Evolutionary conservation across 75 land plant genomes (phyloP).

Genomic region (Sequoia sempervirens): DNA sequence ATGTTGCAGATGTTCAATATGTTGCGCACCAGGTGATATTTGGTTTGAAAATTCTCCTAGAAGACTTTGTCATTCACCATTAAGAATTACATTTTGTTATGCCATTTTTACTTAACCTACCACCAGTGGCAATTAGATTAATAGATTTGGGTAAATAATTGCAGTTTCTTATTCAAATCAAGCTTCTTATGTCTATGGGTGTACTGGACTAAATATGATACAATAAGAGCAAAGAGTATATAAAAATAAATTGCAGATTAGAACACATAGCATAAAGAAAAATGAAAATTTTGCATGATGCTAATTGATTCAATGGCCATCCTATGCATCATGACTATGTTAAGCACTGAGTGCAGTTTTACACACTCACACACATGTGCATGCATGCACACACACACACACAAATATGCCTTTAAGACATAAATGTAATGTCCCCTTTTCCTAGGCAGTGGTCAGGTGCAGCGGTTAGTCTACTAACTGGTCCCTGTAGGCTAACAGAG

Average conservation of each 20-base stretch:
- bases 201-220: not conserved
- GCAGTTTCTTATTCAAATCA: not conserved
- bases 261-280: not conserved
- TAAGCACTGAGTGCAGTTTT: not conserved
- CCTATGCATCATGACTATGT: not conserved
- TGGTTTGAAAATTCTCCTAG: not conserved
- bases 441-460: no score
- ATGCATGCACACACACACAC: no score
- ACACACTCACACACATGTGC: no score
- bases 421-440: no score
- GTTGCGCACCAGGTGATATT: conserved; percentile 91
- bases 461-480: no score
- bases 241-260: not conserved
- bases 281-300: not conserved
- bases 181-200: not conserved
- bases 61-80: not conserved
- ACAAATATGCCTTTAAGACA: no score
- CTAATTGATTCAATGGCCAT: not conserved
- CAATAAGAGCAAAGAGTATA: not conserved
- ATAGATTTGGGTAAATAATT: not conserved
- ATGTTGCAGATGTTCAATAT: conserved; percentile 94
- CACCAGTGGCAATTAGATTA: not conserved
- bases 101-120: not conserved
- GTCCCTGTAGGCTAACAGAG: no score
- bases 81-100: not conserved